Conservation (phyloP, 108 stramenopile genomes). For the Cyclotella atomus region DNA sequence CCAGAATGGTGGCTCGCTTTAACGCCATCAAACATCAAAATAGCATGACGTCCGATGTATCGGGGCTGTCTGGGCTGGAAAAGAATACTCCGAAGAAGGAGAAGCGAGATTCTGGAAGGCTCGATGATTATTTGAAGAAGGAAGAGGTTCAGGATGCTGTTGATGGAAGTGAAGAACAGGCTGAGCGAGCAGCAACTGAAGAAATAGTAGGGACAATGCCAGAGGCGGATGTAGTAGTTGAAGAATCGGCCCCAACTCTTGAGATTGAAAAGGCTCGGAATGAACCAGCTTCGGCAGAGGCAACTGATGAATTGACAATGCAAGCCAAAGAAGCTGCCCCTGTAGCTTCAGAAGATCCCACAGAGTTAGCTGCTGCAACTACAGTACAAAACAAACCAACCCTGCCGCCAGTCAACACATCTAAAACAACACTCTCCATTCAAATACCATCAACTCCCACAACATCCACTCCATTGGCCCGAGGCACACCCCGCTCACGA, state of each 20-base stretch:
- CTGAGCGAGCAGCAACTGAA: background rate
- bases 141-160: background rate
- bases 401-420: background rate
- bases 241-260: too few relatives aligned
- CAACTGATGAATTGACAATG: too few relatives aligned
- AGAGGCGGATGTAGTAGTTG: too few relatives aligned
- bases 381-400: background rate
- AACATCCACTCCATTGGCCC: background rate
- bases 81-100: background rate
- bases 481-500: conserved; percentile 2
- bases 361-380: too few relatives aligned
- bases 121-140: background rate
- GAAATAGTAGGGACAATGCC: background rate
- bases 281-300: too few relatives aligned
- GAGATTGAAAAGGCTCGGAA: too few relatives aligned
- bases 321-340: background rate
- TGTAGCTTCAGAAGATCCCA: background rate
- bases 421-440: background rate
- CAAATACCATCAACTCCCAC: background rate
- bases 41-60: background rate
- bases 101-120: background rate
- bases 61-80: background rate
- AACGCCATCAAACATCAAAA: conserved; percentile 23
- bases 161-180: background rate
- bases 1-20: conserved; percentile 45